Conservation (phyloP, 345 rosid species). For the Eucalyptus regnans region DNA sequence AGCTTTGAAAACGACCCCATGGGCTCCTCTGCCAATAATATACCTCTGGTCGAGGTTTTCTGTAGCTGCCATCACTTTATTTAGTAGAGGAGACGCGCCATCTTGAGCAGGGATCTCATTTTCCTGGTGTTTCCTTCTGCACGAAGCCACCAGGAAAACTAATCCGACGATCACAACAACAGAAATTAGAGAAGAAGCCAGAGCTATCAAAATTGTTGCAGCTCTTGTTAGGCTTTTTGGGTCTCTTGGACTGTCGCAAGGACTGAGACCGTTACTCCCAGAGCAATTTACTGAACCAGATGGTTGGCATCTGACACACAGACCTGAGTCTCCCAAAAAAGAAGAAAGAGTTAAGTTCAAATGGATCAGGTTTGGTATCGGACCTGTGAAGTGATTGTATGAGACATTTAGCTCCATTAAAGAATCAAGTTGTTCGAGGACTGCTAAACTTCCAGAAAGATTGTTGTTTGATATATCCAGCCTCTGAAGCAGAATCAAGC, state of each 20-base stretch:
- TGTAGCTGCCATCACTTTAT: constrained; percentile 50
- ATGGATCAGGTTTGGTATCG: constrained; percentile 37
- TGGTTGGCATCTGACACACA: constrained; percentile 40
- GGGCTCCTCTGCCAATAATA: constrained; percentile 69
- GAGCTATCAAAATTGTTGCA: constrained; percentile 22
- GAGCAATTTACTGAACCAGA: constrained; percentile 4
- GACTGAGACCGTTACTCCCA: constrained; percentile 8
- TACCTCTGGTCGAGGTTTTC: constrained; percentile 49
- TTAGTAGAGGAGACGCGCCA: too few species aligned
- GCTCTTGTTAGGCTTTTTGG: constrained; percentile 14
- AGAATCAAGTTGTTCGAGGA: constrained; percentile 22
- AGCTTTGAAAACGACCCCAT: constrained; percentile 67
- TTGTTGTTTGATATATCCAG: constrained; percentile 62
- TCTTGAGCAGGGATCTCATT: not conserved
- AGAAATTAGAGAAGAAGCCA: constrained; percentile 13
- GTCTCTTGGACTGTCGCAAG: constrained; percentile 15
- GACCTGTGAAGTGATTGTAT: constrained; percentile 51
- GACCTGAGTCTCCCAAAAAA: constrained; percentile 44
- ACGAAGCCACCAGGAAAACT: constrained; percentile 4
- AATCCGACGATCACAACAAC: constrained; percentile 18
- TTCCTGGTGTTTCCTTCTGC: constrained; percentile 21
- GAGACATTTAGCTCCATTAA: constrained; percentile 45
- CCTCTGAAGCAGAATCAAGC: constrained; percentile 23
- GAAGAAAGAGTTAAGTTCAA: constrained; percentile 30
- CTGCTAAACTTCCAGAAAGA: constrained; percentile 38